These are phyloP conservation scores for Entelexis paramagnoliae DNA, from an alignment of 1,139 yeast genomes.

Conservation along the genomic window DNA sequence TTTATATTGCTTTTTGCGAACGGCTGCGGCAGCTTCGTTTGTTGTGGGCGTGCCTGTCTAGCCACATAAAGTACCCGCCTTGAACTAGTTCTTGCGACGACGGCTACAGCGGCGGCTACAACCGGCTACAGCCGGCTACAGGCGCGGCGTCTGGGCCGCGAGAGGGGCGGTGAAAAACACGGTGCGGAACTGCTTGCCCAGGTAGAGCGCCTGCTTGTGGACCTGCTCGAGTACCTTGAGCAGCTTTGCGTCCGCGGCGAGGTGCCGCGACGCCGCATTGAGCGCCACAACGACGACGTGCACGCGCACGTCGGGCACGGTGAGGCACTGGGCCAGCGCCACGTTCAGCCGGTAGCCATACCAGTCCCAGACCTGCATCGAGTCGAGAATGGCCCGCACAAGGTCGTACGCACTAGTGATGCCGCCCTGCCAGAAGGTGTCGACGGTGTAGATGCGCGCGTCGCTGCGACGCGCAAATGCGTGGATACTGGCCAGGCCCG, in stretches of 20 bases:
- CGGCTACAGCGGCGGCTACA: too few relatives aligned
- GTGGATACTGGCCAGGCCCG: background rate
- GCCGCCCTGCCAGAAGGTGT: conserved; percentile 10
- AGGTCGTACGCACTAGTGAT: conserved; percentile 3
- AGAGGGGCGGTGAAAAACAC: background rate
- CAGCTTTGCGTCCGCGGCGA: background rate
- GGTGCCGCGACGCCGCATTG: background rate
- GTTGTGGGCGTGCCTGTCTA: too few relatives aligned
- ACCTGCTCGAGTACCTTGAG: background rate
- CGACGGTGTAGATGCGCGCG: conserved; percentile 8
- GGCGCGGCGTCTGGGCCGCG: background rate
- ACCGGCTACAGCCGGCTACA: too few relatives aligned
- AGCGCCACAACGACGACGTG: conserved; percentile 11
- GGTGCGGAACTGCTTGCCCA: conserved; percentile 1
- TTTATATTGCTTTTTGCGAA: background rate
- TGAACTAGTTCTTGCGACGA: too few relatives aligned
- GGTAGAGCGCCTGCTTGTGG: background rate
- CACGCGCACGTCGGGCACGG: background rate
- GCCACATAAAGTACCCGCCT: too few relatives aligned
- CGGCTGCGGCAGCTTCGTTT: background rate
- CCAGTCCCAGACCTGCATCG: conserved; percentile 15
- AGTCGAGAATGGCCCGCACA: conserved; percentile 11
- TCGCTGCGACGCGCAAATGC: background rate
- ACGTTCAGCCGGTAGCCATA: conserved; percentile 11
- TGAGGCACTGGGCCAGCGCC: conserved; percentile 4